Percentiles rank a stretch among this genome's conserved stretches.
These are phyloP conservation scores for Tetracentron sinense DNA, from an alignment of 164 flowering plant species.

Conservation along the genomic window DNA sequence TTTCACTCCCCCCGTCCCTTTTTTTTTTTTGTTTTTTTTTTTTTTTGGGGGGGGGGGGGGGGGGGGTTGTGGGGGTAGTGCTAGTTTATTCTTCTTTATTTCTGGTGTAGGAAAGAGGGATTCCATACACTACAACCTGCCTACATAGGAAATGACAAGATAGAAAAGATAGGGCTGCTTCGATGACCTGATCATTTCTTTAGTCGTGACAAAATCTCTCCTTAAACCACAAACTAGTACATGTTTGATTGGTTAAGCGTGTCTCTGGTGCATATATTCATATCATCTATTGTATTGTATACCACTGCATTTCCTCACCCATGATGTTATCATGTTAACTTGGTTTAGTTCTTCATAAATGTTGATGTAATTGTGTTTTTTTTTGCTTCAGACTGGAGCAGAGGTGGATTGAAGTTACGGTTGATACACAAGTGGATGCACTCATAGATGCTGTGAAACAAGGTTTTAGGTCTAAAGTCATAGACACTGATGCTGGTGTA, in stretches of 20 bases:
- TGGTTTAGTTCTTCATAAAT: not conserved
- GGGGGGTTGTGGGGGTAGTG: no score
- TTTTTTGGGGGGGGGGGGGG: no score
- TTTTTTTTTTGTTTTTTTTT: no score
- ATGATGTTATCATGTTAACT: not conserved
- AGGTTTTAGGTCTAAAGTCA: constrained; percentile 20
- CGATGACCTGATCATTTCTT: not conserved
- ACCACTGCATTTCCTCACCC: not conserved
- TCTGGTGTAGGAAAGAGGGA: no score
- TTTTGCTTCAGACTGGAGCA: constrained; percentile 64
- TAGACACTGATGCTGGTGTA: constrained; percentile 25
- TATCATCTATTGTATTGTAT: not conserved
- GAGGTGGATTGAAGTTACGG: constrained; percentile 79
- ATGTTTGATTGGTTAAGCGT: not conserved
- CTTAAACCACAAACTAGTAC: not conserved
- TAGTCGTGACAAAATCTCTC: not conserved
- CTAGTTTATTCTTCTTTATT: no score
- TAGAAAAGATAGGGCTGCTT: no score
- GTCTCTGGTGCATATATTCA: not conserved
- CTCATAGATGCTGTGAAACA: constrained; percentile 71
- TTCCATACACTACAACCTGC: no score
- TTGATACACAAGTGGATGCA: constrained; percentile 78
- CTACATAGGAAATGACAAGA: no score
- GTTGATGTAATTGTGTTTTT: not conserved
- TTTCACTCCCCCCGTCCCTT: no score